Conservation (phyloP, 495 filamentous ascomycete species). For the Hyphodiscus hymeniophilus region DNA sequence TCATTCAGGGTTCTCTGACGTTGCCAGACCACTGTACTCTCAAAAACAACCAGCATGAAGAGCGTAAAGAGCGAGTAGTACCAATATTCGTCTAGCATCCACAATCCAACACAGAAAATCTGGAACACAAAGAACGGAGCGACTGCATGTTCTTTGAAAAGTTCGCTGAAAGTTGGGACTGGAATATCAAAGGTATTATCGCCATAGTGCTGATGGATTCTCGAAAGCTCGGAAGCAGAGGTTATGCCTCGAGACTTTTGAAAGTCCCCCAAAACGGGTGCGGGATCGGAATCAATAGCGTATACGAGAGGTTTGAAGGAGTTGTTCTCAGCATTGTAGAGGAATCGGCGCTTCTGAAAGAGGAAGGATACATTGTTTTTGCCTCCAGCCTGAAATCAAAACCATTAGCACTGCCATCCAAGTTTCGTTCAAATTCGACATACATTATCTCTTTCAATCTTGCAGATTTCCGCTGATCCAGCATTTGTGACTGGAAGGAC, state of each 20-base stretch:
- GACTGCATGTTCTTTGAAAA: slow-evolving; percentile 97
- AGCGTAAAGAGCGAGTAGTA: slow-evolving; percentile 99
- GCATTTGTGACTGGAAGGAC: slow-evolving; percentile 87
- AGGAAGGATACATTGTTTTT: slow-evolving; percentile 79
- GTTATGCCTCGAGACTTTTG: slow-evolving; percentile 69
- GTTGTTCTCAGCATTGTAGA: slow-evolving; percentile 62
- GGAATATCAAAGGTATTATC: slow-evolving; percentile 97
- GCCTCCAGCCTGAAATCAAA: slow-evolving; percentile 44
- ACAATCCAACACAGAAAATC: slow-evolving; percentile 95
- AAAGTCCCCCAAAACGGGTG: slow-evolving; percentile 65
- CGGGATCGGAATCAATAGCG: slow-evolving; percentile 76
- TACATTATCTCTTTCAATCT: slow-evolving; percentile 64
- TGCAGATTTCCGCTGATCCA: slow-evolving; percentile 81
- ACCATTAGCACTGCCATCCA: slow-evolving; percentile 12
- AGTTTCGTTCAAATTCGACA: not conserved
- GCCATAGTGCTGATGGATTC: slow-evolving; percentile 86
- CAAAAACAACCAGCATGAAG: slow-evolving; percentile 95
- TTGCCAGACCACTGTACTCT: slow-evolving; percentile 99
- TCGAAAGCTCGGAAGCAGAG: slow-evolving; percentile 60
- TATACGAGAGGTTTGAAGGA: slow-evolving; percentile 77
- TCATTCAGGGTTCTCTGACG: slow-evolving; percentile 93
- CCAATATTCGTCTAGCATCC: slow-evolving; percentile 99
- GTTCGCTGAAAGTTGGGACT: slow-evolving; percentile 87
- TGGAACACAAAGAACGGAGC: slow-evolving; percentile 99
- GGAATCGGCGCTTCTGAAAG: slow-evolving; percentile 96